These are phyloP conservation scores for Aspergillus fructus DNA, from an alignment of 2,329 filamentous ascomycete species.

Conservation along the genomic window DNA sequence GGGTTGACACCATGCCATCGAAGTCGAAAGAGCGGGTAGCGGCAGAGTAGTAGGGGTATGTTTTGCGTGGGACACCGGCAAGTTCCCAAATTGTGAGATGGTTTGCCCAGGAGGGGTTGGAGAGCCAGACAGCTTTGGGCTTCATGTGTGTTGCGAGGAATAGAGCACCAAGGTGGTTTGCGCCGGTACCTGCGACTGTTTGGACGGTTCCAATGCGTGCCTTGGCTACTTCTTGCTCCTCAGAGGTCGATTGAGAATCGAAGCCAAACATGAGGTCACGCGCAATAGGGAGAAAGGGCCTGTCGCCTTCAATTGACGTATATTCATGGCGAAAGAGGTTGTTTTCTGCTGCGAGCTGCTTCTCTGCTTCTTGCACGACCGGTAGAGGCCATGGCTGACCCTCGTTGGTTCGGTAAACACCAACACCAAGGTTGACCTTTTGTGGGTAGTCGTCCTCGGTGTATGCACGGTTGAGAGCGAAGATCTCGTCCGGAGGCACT, in stretches of 20 bases:
- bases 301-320: slow-evolving; percentile 85
- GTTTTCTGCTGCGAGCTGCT: slow-evolving; percentile 73
- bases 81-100: slow-evolving; percentile 87
- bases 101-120: slow-evolving; percentile 95
- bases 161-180: slow-evolving; percentile 84
- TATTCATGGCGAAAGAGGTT: slow-evolving; percentile 95
- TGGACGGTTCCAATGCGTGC: slow-evolving; percentile 69
- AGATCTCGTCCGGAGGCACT: slow-evolving; percentile 87
- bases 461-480: slow-evolving; percentile 83
- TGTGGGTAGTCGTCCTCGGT: slow-evolving; percentile 67
- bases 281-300: slow-evolving; percentile 79
- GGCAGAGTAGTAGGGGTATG: slow-evolving; percentile 91
- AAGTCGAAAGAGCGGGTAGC: slow-evolving; percentile 44
- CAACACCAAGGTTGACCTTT: slow-evolving; percentile 89
- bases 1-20: slow-evolving; percentile 68
- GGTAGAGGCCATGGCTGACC: slow-evolving; percentile 96
- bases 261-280: slow-evolving; percentile 75
- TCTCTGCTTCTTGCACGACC: slow-evolving; percentile 80
- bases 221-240: slow-evolving; percentile 35
- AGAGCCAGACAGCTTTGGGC: slow-evolving; percentile 75
- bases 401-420: slow-evolving; percentile 86
- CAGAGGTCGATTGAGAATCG: slow-evolving; percentile 53
- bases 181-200: slow-evolving; percentile 94
- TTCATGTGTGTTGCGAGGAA: slow-evolving; percentile 88
- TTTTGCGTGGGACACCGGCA: slow-evolving; percentile 73